Base-by-base conservation (phyloP, 768 basidiomycete species). In the Russula compacta region DNA sequence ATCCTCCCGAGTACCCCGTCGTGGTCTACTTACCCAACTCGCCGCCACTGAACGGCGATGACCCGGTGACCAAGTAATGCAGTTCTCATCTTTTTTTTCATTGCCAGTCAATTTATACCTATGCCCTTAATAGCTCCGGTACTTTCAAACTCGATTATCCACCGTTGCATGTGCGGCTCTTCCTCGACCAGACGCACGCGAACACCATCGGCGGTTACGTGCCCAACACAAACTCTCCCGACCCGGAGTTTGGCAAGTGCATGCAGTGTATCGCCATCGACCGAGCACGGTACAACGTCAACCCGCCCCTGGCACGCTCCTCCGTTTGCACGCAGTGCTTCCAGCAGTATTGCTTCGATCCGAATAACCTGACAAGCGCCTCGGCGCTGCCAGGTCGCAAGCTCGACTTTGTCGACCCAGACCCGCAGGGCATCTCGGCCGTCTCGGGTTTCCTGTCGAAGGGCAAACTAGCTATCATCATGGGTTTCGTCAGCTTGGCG, bases 1-100 rank as follows among this genome's bases (percentile, higher is more conserved):
- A 32, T 4, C 78, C 83, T 14, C 72, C 81, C 1, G 80, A 81
- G 59, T 86, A 78, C 63, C 89, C 89, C 0, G 65, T 92, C 19
- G 72, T 92, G 43, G 79, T 92, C 46, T 90, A 87, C 67, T 75
- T 92, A 7, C 90, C 91, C 6, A 89, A 86, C 69, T 78, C 87
- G 35, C 87, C 89, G n/a, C 86, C 86, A 3, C 65, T 83, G 19
- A 77, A 76, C 57, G 86, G 85, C 24, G 78, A 76, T 59, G 69
- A 79, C 58, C 86, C 87, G 12, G 79, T 83, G 19, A 77, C 83
- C n/a, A 84, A 89, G 87, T 87, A 71, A 63, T 12, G 14, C 24
- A 53, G 7, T 4, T 59, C 35, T 55, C n/a, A 35, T 2, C 24
- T 29, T 35, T 24, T 7, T 32, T 29, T 15, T 21, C 15, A 47